phyloP scores from a whole-genome alignment of 306 rosid species.

The Malus asiatica region DNA sequence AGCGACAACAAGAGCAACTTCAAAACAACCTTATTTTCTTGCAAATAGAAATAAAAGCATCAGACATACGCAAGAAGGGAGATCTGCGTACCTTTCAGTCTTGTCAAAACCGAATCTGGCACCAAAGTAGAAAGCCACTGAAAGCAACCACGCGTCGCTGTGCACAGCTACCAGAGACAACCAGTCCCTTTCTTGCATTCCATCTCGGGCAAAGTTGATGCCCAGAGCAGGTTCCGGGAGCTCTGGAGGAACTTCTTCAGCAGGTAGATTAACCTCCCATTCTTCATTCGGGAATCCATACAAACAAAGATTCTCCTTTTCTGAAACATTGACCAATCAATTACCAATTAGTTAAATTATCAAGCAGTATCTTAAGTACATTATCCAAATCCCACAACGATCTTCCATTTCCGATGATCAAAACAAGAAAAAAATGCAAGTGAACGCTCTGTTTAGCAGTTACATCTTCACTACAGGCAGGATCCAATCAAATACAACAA shows the following conservation, averaged over 20 bases:
- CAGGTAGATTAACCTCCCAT: conserved; percentile 55
- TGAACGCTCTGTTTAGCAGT: not conserved
- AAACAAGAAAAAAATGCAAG: not conserved
- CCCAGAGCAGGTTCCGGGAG: conserved; percentile 59
- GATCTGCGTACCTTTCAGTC: conserved; percentile 34
- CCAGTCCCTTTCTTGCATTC: conserved; percentile 51
- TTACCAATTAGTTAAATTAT: conserved; percentile 3
- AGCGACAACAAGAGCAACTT: not conserved
- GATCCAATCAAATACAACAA: not conserved
- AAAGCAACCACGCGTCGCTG: conserved; percentile 46
- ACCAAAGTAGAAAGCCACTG: conserved; percentile 47
- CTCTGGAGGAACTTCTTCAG: conserved; percentile 58
- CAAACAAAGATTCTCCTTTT: conserved; percentile 52
- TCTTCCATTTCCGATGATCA: not conserved
- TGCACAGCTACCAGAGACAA: conserved; percentile 40
- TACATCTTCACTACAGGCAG: not conserved
- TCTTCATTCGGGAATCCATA: conserved; percentile 46
- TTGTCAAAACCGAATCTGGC: conserved; percentile 45
- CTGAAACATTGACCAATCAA: conserved; percentile 19
- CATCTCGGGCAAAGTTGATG: conserved; percentile 62
- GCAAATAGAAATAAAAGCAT: not conserved
- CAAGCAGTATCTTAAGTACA: too few species aligned
- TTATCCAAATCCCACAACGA: not conserved
- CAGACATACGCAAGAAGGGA: not conserved
- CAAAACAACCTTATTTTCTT: not conserved